Evolutionary conservation across 352 stramenopile genomes (phyloP).

Genomic region (Peronospora destructor): DNA sequence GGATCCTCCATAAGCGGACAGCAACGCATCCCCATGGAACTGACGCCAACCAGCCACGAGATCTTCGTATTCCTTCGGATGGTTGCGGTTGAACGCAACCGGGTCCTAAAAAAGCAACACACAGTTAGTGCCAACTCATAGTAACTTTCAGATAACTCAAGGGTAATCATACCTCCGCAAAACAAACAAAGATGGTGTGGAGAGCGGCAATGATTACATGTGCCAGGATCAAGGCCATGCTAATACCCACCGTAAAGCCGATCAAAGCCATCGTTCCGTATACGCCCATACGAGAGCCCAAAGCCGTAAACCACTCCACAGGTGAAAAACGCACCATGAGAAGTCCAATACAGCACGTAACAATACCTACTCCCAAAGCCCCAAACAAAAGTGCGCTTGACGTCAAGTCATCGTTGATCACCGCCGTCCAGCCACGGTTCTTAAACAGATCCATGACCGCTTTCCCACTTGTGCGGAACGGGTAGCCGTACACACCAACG

Average conservation of each 20-base stretch:
- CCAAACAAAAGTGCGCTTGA: conserved; percentile 77
- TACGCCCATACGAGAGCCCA: conserved; percentile 39
- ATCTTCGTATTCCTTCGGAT: conserved; percentile 73
- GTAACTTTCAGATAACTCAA: not conserved
- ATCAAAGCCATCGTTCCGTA: conserved; percentile 59
- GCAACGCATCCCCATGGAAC: conserved; percentile 71
- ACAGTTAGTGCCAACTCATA: conserved; percentile 5
- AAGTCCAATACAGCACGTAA: conserved; percentile 54
- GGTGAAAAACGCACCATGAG: conserved; percentile 67
- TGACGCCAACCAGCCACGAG: conserved; percentile 73
- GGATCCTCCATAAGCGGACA: conserved; percentile 56
- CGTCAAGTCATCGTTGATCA: conserved; percentile 88
- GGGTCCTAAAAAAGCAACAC: conserved; percentile 40
- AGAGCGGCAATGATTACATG: conserved; percentile 79
- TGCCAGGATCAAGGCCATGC: conserved; percentile 78
- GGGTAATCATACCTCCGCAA: conserved; percentile 54
- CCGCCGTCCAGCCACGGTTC: conserved; percentile 79
- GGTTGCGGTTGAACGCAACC: conserved; percentile 75
- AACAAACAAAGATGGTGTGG: conserved; percentile 85
- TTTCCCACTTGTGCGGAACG: conserved; percentile 81
- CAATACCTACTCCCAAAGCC: conserved; percentile 67
- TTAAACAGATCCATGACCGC: conserved; percentile 84
- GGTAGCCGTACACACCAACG: conserved; percentile 85
- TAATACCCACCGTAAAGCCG: conserved; percentile 74
- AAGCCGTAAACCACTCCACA: conserved; percentile 43